phyloP scores from a whole-genome alignment of 768 basidiomycete genomes.

The Mycena haematopus region DNA sequence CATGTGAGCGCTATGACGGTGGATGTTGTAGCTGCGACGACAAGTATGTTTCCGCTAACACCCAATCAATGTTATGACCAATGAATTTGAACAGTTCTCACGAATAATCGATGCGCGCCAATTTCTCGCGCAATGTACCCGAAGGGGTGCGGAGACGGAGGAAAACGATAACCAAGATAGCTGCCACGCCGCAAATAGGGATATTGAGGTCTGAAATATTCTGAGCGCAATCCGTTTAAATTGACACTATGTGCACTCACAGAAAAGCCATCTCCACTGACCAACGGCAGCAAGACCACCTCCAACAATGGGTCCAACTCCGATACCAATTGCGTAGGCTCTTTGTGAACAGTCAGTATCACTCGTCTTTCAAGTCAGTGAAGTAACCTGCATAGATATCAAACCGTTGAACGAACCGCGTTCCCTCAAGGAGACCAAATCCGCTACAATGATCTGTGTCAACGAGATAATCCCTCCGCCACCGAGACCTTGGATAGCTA shows the following conservation, averaged over 20 bases:
- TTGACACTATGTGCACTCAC: too few species aligned
- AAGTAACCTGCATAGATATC: constrained; percentile 40
- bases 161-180: constrained; percentile 3
- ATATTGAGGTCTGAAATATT: not conserved
- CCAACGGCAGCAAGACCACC: constrained; percentile 41
- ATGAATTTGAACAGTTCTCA: not conserved
- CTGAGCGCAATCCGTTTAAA: too few species aligned
- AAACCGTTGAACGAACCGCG: constrained; percentile 48
- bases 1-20: not conserved
- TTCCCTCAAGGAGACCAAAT: constrained; percentile 54
- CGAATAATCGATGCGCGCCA: constrained; percentile 35
- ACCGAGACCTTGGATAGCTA: constrained; percentile 42
- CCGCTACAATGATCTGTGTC: constrained; percentile 49
- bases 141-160: constrained; percentile 28
- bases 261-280: constrained; percentile 42
- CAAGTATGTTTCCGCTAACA: not conserved
- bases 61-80: too few species aligned
- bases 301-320: constrained; percentile 44
- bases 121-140: constrained; percentile 34
- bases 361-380: not conserved
- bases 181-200: constrained; percentile 10
- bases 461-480: constrained; percentile 47
- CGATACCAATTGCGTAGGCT: constrained; percentile 44
- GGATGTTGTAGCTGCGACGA: not conserved
- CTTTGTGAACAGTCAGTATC: constrained; percentile 15